These are phyloP conservation scores for Arthroderma uncinatum DNA, from an alignment of 2,329 filamentous ascomycete genomes.

Conservation along the genomic window DNA sequence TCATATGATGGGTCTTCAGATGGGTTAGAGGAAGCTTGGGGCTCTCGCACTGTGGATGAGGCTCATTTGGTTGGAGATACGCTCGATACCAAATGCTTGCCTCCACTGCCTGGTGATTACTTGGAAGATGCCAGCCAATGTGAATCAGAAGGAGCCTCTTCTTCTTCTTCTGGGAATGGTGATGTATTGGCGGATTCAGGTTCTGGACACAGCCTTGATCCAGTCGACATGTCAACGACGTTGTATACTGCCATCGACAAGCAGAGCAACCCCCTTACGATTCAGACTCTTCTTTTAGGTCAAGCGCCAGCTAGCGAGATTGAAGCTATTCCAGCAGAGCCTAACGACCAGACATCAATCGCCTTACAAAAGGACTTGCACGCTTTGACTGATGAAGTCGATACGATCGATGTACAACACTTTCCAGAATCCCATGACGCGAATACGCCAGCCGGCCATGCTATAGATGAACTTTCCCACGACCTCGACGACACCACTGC, in stretches of 20 bases:
- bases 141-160: neutral
- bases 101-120: neutral
- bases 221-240: neutral
- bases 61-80: neutral
- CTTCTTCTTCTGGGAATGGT: neutral
- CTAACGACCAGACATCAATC: neutral
- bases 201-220: neutral
- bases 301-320: neutral
- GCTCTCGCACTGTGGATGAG: neutral
- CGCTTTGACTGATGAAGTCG: neutral
- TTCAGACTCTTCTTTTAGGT: neutral
- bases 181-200: neutral
- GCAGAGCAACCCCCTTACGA: neutral
- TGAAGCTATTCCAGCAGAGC: neutral
- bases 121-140: neutral
- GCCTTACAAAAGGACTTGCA: neutral
- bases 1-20: neutral
- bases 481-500: neutral
- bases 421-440: neutral
- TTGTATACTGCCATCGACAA: neutral
- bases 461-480: neutral
- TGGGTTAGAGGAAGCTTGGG: neutral
- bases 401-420: neutral
- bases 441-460: neutral
- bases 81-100: neutral